Conservation (phyloP, 2,329 filamentous ascomycete species). For the Phyllosticta paracitricarpa region DNA sequence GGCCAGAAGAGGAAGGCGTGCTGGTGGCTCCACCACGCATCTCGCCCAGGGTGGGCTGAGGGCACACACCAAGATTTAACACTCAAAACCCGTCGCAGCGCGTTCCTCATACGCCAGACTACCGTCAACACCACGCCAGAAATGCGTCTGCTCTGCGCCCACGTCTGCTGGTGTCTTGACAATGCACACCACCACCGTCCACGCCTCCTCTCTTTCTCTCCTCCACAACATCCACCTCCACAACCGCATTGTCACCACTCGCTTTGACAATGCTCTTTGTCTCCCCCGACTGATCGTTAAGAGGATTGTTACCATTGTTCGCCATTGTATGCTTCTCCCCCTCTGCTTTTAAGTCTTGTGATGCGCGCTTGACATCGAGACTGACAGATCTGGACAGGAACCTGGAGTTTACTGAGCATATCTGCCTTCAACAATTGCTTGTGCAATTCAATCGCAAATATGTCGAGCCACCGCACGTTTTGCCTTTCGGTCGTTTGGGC, state of each 20-base stretch:
- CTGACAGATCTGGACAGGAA: not conserved
- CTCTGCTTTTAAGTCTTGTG: not conserved
- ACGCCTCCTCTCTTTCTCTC: not conserved
- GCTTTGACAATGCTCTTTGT: not conserved
- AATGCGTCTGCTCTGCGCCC: not conserved
- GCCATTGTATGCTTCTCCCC: not conserved
- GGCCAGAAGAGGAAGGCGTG: no score
- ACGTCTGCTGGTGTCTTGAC: not conserved
- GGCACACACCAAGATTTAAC: not conserved
- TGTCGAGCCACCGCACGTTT: not conserved
- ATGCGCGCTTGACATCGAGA: not conserved
- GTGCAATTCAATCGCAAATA: not conserved
- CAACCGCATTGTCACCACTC: not conserved
- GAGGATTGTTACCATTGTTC: not conserved
- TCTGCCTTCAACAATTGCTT: not conserved
- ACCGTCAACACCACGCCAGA: not conserved
- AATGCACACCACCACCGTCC: not conserved
- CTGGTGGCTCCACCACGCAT: no score
- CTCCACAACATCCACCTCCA: not conserved
- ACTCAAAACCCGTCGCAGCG: not conserved
- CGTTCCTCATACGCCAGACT: not conserved
- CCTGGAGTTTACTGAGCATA: not conserved
- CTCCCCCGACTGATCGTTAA: not conserved
- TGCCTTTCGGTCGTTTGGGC: not conserved
- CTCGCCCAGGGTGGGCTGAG: not conserved